A percentile compares a stretch with the other conserved stretches of the same genome.
Conservation (phyloP, 257 asterid genomes). For the Forsythia suspensa region DNA sequence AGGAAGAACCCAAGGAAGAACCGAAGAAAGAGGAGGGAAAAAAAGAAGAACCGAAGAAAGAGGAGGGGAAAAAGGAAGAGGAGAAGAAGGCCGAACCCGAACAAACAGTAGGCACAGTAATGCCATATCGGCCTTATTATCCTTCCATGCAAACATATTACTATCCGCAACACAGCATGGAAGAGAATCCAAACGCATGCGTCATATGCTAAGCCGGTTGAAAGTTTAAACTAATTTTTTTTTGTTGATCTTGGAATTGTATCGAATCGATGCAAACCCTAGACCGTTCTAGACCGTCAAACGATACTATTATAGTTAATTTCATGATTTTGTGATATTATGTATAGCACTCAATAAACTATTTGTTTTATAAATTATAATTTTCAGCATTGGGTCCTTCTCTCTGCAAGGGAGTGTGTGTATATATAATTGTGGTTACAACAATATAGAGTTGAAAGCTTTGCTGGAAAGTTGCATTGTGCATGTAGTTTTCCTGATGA, state of each 20-base stretch:
- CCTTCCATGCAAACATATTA: constrained; percentile 50
- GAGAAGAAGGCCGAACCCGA: constrained; percentile 31
- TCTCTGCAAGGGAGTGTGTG: background rate
- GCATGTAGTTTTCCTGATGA: constrained; percentile 22
- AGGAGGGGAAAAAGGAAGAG: constrained; percentile 25
- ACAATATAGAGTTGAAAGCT: constrained; percentile 13
- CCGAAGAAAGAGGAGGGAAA: constrained; percentile 24
- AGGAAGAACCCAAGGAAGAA: constrained; percentile 38
- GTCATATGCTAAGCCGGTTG: constrained; percentile 32
- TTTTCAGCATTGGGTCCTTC: background rate
- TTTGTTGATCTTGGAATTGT: background rate
- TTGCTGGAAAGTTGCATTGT: constrained; percentile 36
- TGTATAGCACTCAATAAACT: constrained; percentile 20
- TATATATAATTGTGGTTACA: background rate
- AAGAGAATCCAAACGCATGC: constrained; percentile 73
- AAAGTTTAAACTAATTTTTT: background rate
- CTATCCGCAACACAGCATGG: constrained; percentile 56
- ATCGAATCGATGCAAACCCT: background rate
- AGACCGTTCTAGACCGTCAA: background rate
- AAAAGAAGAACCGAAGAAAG: constrained; percentile 28
- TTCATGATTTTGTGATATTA: constrained; percentile 25
- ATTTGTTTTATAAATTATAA: background rate
- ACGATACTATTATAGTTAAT: constrained; percentile 13
- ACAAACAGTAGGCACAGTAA: constrained; percentile 25
- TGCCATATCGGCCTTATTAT: constrained; percentile 49